phyloP scores from a whole-genome alignment of 2,329 filamentous ascomycete species.

The Exophiala phaeomuriformis region DNA sequence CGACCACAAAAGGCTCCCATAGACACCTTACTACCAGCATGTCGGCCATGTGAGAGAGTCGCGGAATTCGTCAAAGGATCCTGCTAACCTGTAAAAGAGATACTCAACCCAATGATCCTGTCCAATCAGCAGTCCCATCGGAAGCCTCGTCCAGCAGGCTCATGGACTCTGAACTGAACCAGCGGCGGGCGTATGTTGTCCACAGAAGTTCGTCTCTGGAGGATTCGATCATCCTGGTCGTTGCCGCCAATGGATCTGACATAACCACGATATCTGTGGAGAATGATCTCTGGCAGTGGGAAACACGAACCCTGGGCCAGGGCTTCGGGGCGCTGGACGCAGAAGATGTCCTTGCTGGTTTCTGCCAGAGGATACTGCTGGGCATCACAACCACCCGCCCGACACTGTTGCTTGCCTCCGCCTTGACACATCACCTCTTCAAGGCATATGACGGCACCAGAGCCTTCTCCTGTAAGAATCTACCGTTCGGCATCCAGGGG shows the following conservation, averaged over 20 bases:
- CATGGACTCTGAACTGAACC: too few species aligned
- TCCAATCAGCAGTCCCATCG: too few species aligned
- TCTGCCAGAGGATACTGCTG: slow-evolving; percentile 11
- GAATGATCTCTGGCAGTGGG: background rate
- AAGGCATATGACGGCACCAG: background rate
- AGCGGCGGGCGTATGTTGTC: too few species aligned
- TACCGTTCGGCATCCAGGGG: slow-evolving; percentile 6
- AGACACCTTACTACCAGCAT: too few species aligned
- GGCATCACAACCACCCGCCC: background rate
- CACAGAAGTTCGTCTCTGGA: background rate
- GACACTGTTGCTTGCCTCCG: background rate
- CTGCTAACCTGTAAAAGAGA: too few species aligned
- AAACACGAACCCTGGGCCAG: background rate
- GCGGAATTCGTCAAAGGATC: too few species aligned
- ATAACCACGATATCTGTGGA: background rate
- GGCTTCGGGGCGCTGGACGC: background rate
- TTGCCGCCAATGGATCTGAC: background rate
- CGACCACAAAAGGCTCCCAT: too few species aligned
- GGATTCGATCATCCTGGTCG: background rate
- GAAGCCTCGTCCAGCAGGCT: too few species aligned
- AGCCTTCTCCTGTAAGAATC: background rate
- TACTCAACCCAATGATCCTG: too few species aligned
- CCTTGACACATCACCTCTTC: slow-evolving; percentile 3
- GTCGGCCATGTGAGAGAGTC: too few species aligned
- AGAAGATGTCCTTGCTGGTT: slow-evolving; percentile 2